These are phyloP conservation scores for Kwoniella europaea DNA, from an alignment of 768 basidiomycete species.

Conservation along the genomic window DNA sequence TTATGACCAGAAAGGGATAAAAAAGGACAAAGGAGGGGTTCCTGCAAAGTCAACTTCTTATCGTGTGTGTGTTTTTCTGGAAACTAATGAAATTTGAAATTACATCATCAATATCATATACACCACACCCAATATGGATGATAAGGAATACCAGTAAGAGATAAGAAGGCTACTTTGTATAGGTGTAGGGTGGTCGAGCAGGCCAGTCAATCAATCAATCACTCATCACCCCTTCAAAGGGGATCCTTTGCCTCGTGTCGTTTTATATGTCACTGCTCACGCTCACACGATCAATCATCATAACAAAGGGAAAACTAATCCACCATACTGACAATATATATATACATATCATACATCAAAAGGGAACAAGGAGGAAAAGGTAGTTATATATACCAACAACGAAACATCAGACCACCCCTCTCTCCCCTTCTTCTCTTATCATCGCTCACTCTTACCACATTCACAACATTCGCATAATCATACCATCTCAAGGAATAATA, in stretches of 20 bases:
- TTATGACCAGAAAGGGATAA: not conserved
- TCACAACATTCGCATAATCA: not conserved
- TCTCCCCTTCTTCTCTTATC: not conserved
- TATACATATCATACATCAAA: not conserved
- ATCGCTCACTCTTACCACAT: not conserved
- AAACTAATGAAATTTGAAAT: constrained; percentile 4
- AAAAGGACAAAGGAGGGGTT: constrained; percentile 4
- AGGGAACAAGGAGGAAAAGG: not conserved
- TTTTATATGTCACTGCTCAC: not conserved
- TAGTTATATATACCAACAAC: not conserved
- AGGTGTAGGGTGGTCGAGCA: not conserved
- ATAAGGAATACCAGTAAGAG: not conserved
- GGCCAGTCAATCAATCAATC: not conserved
- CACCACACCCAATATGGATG: not conserved
- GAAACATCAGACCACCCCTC: not conserved
- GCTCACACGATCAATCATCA: not conserved
- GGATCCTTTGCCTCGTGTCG: constrained; percentile 1
- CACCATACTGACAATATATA: not conserved
- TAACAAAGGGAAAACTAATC: not conserved
- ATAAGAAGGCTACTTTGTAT: not conserved
- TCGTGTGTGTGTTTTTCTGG: not conserved
- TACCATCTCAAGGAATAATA: not conserved
- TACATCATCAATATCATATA: constrained; percentile 1
- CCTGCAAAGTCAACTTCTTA: not conserved
- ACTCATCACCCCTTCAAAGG: not conserved